Conservation (phyloP, 345 rosid species). For the Salix udensis region DNA sequence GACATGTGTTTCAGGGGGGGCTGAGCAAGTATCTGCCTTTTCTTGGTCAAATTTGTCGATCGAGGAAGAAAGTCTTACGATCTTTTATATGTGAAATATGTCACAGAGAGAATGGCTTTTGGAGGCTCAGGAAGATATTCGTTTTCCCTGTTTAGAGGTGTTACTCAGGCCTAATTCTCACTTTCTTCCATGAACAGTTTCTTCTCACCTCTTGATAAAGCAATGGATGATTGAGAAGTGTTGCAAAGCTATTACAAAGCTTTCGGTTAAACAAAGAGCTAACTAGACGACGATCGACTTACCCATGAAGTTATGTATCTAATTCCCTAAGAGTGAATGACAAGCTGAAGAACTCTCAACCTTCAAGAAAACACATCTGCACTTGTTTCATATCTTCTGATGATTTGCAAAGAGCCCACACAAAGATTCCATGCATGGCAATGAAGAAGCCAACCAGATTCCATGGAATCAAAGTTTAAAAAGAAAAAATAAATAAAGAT, state of each 20-base stretch:
- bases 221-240: slow-evolving; percentile 24
- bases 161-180: neutral
- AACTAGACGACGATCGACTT: too few species aligned
- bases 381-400: too few species aligned
- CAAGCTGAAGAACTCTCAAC: neutral
- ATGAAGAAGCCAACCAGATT: too few species aligned
- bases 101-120: slow-evolving; percentile 33
- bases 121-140: slow-evolving; percentile 22
- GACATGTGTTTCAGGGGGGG: slow-evolving; percentile 20
- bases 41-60: neutral
- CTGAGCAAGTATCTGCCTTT: neutral
- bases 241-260: neutral
- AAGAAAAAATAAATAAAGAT: too few species aligned
- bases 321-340: neutral
- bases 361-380: too few species aligned
- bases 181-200: neutral
- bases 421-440: too few species aligned
- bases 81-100: slow-evolving; percentile 5
- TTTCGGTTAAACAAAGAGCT: neutral
- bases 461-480: too few species aligned
- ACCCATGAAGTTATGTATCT: neutral
- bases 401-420: neutral
- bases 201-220: slow-evolving; percentile 16
- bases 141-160: slow-evolving; percentile 1
- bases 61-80: neutral